These are phyloP conservation scores for Thermoascus crustaceus DNA, from an alignment of 2,329 filamentous ascomycete genomes.

Conservation along the genomic window DNA sequence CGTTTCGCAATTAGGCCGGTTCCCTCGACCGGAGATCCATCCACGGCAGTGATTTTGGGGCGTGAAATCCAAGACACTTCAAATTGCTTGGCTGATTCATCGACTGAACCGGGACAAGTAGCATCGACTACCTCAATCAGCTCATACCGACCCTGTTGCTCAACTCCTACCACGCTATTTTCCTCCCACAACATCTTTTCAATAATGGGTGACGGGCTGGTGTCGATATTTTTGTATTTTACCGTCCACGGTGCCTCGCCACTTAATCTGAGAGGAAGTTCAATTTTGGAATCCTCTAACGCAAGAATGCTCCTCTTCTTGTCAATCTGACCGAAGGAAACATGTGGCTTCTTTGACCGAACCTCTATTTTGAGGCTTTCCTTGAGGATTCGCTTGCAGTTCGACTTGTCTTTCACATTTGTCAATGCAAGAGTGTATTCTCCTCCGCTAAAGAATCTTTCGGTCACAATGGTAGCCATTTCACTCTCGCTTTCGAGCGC, in stretches of 20 bases:
- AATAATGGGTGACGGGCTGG: slow-evolving; percentile 39
- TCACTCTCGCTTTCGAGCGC: slow-evolving; percentile 56
- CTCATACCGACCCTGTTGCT: slow-evolving; percentile 66
- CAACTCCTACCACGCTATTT: slow-evolving; percentile 64
- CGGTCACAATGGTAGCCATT: slow-evolving; percentile 65
- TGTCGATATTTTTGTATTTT: slow-evolving; percentile 61
- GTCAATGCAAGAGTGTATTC: slow-evolving; percentile 83
- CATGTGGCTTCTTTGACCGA: slow-evolving; percentile 78
- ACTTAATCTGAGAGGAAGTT: slow-evolving; percentile 73
- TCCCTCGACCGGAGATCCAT: slow-evolving; percentile 40
- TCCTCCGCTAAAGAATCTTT: slow-evolving; percentile 67
- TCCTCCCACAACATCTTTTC: slow-evolving; percentile 43
- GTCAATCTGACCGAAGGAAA: slow-evolving; percentile 76
- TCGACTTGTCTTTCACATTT: slow-evolving; percentile 75
- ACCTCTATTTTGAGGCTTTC: slow-evolving; percentile 81
- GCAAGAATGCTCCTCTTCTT: slow-evolving; percentile 66
- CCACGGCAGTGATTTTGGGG: slow-evolving; percentile 59
- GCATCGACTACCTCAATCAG: slow-evolving; percentile 69
- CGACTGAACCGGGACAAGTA: slow-evolving; percentile 73
- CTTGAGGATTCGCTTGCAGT: slow-evolving; percentile 78
- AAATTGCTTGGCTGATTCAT: slow-evolving; percentile 65
- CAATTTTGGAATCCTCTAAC: slow-evolving; percentile 65
- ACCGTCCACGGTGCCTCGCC: slow-evolving; percentile 81
- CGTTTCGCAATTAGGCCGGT: slow-evolving; percentile 59
- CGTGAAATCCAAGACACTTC: slow-evolving; percentile 77